Evolutionary conservation across 2,329 filamentous ascomycete genomes (phyloP).

Genomic region (Decorospora gaudefroyi): DNA sequence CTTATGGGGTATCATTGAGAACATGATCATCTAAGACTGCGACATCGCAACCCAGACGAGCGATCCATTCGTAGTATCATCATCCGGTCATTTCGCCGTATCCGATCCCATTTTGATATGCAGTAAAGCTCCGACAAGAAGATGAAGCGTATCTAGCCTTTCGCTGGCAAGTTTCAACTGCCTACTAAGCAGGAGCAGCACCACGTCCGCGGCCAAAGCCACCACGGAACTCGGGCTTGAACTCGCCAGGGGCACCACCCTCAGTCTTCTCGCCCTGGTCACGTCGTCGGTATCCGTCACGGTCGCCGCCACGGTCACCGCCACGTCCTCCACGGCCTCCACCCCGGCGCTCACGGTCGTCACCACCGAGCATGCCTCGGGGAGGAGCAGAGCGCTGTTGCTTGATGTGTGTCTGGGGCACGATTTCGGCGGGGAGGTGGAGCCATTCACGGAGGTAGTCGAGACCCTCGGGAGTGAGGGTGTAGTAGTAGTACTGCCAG

Average conservation of each 20-base stretch:
- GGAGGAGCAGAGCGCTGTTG: constrained; percentile 98
- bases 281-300: constrained; percentile 83
- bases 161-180: constrained; percentile 29
- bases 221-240: constrained; percentile 53
- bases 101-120: constrained; percentile 45
- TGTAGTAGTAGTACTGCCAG: constrained; percentile 83
- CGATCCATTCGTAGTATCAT: constrained; percentile 47
- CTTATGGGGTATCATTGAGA: constrained; percentile 47
- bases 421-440: constrained; percentile 98
- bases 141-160: constrained; percentile 29
- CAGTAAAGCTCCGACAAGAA: constrained; percentile 37
- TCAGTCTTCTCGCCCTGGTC: constrained; percentile 62
- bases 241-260: constrained; percentile 49
- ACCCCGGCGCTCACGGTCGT: constrained; percentile 82
- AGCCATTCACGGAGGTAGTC: constrained; percentile 99
- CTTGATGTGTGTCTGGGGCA: constrained; percentile 99
- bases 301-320: constrained; percentile 68
- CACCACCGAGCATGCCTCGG: constrained; percentile 90
- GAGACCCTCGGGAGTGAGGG: constrained; percentile 98
- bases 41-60: constrained; percentile 31
- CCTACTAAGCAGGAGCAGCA: constrained; percentile 46
- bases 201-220: constrained; percentile 50
- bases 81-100: constrained; percentile 47
- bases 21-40: constrained; percentile 34
- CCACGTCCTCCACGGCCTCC: constrained; percentile 66